Base-by-base conservation (phyloP, 2,329 filamentous ascomycete genomes). In the Metarhizium album region DNA sequence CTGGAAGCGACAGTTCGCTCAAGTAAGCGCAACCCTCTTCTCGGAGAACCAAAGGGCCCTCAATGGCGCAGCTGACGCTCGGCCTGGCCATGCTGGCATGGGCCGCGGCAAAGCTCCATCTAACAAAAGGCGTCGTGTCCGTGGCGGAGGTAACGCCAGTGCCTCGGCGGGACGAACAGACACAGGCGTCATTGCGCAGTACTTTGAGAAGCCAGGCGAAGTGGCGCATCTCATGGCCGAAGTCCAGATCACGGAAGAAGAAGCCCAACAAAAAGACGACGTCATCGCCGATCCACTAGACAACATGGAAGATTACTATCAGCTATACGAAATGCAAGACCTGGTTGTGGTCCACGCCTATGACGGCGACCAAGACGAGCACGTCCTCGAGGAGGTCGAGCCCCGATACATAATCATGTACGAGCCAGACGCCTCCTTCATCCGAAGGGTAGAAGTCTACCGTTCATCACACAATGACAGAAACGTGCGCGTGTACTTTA, bases 381-480 rank as follows among this genome's bases (percentile, higher is more conserved):
- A 95, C 64, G 78, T 97, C n/a, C 78, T 98, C 1, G 91, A 98
- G 65, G 93, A 98, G 68, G 77, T 93, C 52, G 90, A 87, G 62
- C 93, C 93, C 33, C 83, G 87, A 53, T 96, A 96, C 67, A 89
- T 98, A 53, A 86, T 98, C 70, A 97, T 98, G 93, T 98, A 96
- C 67, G 93, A 97, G 64, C 91, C 93, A 1, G 90, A 97, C 57
- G 83, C 91, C 3, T 84, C 91, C 3, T 98, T 98, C 66, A 95
- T 97, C 61, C 83, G 93, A 14, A 79, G 91, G 37, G 86, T 98
- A 20, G 93, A 98, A 65, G 90, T 97, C 2, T 98, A 97, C 68
- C 83, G 93, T 38, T 95, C 90, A 48, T 96, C 90, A 9, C 93
- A 98, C 68, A 86, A 84, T 52, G 88, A 91, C 64, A 78, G 90